phyloP scores from a whole-genome alignment of 768 basidiomycete species.

The Chalciporus sphaerocephalus region DNA sequence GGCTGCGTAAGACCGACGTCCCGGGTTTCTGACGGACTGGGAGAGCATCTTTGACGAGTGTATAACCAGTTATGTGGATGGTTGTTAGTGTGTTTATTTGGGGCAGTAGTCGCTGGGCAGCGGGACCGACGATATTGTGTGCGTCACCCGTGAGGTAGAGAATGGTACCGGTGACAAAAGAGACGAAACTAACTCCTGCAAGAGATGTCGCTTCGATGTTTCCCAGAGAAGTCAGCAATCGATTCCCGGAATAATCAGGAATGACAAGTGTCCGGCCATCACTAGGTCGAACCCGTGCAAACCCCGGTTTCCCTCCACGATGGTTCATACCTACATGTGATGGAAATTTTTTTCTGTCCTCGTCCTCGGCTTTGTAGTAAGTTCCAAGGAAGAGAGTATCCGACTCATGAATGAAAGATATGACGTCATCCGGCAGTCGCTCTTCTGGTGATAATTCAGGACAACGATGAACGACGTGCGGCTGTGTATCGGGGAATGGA shows the following conservation, averaged over 20 bases:
- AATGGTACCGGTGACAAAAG: slow-evolving; percentile 52
- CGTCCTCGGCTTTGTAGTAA: slow-evolving; percentile 38
- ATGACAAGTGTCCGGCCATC: slow-evolving; percentile 53
- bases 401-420: slow-evolving; percentile 43
- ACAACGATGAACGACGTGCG: slow-evolving; percentile 35
- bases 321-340: slow-evolving; percentile 68
- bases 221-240: slow-evolving; percentile 58
- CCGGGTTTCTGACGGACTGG: slow-evolving; percentile 47
- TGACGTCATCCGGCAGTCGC: slow-evolving; percentile 46
- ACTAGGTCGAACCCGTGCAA: slow-evolving; percentile 50
- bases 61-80: slow-evolving; percentile 48
- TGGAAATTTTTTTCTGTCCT: slow-evolving; percentile 37
- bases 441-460: slow-evolving; percentile 33
- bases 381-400: slow-evolving; percentile 62
- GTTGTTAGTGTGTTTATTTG: slow-evolving; percentile 49
- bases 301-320: slow-evolving; percentile 58
- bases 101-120: slow-evolving; percentile 50
- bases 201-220: slow-evolving; percentile 58
- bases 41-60: slow-evolving; percentile 49
- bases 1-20: slow-evolving; percentile 34
- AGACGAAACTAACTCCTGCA: slow-evolving; percentile 53
- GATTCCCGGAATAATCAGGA: slow-evolving; percentile 65
- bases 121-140: slow-evolving; percentile 41
- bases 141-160: slow-evolving; percentile 63
- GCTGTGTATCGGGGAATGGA: slow-evolving; percentile 38